A percentile compares a stretch with the other conserved stretches of the same genome.
These are phyloP conservation scores for Sonneratia alba DNA, from an alignment of 345 rosid species.

Conservation along the genomic window DNA sequence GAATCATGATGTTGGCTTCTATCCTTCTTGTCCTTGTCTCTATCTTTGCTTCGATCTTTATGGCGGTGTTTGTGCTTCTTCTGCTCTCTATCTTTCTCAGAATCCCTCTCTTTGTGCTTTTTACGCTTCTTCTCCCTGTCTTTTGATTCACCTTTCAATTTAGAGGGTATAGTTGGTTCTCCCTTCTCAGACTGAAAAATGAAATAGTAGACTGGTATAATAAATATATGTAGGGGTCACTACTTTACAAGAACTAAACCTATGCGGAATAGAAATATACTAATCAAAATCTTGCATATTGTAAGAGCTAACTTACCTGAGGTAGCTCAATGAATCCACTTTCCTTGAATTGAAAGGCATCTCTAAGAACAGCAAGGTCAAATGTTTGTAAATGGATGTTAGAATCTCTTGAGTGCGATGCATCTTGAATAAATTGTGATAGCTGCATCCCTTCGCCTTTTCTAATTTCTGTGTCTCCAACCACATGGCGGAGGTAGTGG, in stretches of 20 bases:
- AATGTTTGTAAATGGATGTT: slow-evolving; percentile 52
- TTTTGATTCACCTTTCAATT: slow-evolving; percentile 64
- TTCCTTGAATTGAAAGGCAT: slow-evolving; percentile 72
- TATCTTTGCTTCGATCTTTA: slow-evolving; percentile 76
- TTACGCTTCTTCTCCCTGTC: slow-evolving; percentile 91
- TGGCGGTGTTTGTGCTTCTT: slow-evolving; percentile 85
- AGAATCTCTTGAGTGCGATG: slow-evolving; percentile 29
- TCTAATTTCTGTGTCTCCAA: slow-evolving; percentile 76
- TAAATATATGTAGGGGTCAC: too few relatives aligned
- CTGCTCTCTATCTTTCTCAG: slow-evolving; percentile 85
- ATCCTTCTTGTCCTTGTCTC: slow-evolving; percentile 76
- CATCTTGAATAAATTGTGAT: slow-evolving; percentile 58
- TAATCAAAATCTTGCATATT: not conserved
- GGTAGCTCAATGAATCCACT: slow-evolving; percentile 53
- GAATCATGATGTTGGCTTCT: slow-evolving; percentile 68
- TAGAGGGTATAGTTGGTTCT: slow-evolving; percentile 60
- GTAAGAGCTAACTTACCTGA: slow-evolving; percentile 29
- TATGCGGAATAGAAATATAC: not conserved
- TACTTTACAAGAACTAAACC: too few relatives aligned
- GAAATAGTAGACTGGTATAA: too few relatives aligned
- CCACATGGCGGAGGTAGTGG: slow-evolving; percentile 71
- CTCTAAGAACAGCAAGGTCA: slow-evolving; percentile 57
- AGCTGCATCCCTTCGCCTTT: slow-evolving; percentile 92
- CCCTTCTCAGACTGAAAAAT: slow-evolving; percentile 62
- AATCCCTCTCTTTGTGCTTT: slow-evolving; percentile 77